Conservation (phyloP, 192 early-diverging fungal species). For the Chytriomyces confervae region DNA sequence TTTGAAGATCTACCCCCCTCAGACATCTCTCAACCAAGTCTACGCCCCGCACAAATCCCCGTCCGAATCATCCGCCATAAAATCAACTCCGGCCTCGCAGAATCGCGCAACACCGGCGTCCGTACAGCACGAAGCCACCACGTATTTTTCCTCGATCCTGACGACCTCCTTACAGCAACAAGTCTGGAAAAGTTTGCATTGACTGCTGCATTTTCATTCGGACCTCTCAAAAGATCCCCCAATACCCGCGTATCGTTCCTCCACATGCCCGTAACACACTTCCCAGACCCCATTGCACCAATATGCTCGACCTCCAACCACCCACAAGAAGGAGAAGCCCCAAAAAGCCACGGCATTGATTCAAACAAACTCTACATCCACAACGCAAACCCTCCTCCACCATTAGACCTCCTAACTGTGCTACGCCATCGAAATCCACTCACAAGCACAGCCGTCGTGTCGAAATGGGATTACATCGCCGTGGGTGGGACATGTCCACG, state of each 20-base stretch:
- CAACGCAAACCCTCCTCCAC: background rate
- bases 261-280: conserved; percentile 36
- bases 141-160: conserved; percentile 47
- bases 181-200: conserved; percentile 41
- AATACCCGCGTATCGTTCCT: conserved; percentile 2
- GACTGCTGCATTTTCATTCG: conserved; percentile 7
- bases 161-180: conserved; percentile 36
- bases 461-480: conserved; percentile 25
- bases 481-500: conserved; percentile 51
- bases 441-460: conserved; percentile 33
- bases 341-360: conserved; percentile 6
- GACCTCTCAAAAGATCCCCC: background rate
- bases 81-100: conserved; percentile 39
- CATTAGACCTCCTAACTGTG: background rate
- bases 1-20: conserved; percentile 14
- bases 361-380: conserved; percentile 8
- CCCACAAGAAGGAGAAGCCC: background rate
- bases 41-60: conserved; percentile 9
- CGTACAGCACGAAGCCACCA: conserved; percentile 21
- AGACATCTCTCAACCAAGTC: background rate
- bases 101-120: conserved; percentile 46
- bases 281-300: conserved; percentile 20
- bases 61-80: conserved; percentile 34
- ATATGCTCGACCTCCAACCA: background rate
- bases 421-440: conserved; percentile 34